These are phyloP conservation scores for Colletotrichum gigasporum DNA, from an alignment of 2,329 filamentous ascomycete genomes.

Conservation along the genomic window DNA sequence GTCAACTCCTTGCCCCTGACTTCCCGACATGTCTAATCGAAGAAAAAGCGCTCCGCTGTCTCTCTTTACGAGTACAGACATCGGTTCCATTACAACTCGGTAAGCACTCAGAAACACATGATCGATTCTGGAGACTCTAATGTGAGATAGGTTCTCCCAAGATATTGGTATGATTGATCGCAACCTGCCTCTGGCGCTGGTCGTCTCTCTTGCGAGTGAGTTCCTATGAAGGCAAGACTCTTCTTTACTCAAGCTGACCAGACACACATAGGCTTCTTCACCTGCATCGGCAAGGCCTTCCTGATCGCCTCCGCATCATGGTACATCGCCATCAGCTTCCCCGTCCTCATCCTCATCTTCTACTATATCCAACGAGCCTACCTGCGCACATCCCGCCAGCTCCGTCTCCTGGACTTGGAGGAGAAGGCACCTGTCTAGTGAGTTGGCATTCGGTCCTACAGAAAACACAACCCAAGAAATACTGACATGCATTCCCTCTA, in stretches of 20 bases:
- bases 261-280: conserved; percentile 28
- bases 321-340: conserved; percentile 49
- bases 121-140: background rate
- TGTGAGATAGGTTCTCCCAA: conserved; percentile 32
- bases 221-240: background rate
- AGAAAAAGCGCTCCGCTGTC: conserved; percentile 28
- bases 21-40: background rate
- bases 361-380: conserved; percentile 49
- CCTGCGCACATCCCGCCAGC: conserved; percentile 52
- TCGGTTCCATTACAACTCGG: conserved; percentile 36
- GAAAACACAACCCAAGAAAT: background rate
- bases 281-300: conserved; percentile 47
- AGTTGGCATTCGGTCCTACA: conserved; percentile 35
- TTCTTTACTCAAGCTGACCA: background rate
- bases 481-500: background rate
- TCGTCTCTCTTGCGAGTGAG: conserved; percentile 32
- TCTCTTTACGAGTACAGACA: conserved; percentile 33
- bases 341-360: conserved; percentile 37
- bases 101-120: conserved; percentile 28
- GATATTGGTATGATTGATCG: conserved; percentile 39
- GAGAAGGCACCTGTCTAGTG: conserved; percentile 52
- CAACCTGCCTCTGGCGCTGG: conserved; percentile 35
- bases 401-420: conserved; percentile 53
- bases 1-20: background rate
- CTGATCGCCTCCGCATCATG: conserved; percentile 50